phyloP scores from a whole-genome alignment of 345 rosid species.

The Citrus maxima region DNA sequence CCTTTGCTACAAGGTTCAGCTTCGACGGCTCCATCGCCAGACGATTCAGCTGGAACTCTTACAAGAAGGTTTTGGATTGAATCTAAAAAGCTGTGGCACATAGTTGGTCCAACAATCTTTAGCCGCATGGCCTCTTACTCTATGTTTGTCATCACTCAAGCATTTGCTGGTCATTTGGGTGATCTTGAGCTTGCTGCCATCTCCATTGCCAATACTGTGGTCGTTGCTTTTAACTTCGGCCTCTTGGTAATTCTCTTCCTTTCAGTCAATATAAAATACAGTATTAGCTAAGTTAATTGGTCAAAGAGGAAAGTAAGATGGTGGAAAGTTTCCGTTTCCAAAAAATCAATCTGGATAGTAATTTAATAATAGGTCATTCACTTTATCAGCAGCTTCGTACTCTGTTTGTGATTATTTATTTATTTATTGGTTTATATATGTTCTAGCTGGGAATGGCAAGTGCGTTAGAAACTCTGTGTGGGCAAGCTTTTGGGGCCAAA shows the following conservation, averaged over 20 bases:
- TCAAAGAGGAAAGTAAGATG: not conserved
- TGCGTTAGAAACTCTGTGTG: slow-evolving; percentile 59
- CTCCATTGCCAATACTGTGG: slow-evolving; percentile 61
- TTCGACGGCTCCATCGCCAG: not conserved
- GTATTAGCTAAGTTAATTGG: not conserved
- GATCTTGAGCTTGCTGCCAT: slow-evolving; percentile 83
- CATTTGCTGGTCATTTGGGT: slow-evolving; percentile 87
- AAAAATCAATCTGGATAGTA: no score
- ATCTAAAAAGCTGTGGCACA: slow-evolving; percentile 80
- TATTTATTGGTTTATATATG: no score
- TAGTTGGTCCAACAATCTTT: slow-evolving; percentile 26
- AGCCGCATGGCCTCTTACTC: slow-evolving; percentile 42
- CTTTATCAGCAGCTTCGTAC: no score
- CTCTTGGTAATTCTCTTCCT: slow-evolving; percentile 54
- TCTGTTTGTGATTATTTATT: no score
- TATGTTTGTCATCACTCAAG: slow-evolving; percentile 80
- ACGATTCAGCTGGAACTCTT: slow-evolving; percentile 14
- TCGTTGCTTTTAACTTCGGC: slow-evolving; percentile 76
- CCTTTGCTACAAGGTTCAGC: not conserved
- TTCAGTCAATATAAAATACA: not conserved
- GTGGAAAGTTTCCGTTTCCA: no score
- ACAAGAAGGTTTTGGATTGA: slow-evolving; percentile 52
- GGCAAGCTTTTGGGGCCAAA: slow-evolving; percentile 72
- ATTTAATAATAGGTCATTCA: no score
- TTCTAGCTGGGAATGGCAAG: slow-evolving; percentile 69